phyloP scores from a whole-genome alignment of 1,139 yeast species.

The Petasospora fabianii region DNA sequence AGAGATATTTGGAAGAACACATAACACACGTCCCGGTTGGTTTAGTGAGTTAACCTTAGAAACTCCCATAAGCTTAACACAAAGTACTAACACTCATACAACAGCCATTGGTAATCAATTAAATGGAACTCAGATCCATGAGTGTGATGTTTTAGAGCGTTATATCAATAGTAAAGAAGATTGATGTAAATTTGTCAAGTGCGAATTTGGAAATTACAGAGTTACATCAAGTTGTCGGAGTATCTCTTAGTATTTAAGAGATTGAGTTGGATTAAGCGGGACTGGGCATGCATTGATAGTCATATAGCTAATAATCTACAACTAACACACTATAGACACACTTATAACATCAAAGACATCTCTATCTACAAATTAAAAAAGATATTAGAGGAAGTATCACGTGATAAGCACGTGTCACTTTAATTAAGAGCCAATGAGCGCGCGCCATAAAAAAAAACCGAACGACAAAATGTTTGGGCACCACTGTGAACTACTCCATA shows the following conservation, averaged over 20 bases:
- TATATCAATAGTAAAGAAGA: slow-evolving; percentile 17
- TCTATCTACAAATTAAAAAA: too few species aligned
- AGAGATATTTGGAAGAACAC: slow-evolving; percentile 85
- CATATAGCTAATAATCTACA: too few species aligned
- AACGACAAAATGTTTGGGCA: slow-evolving; percentile 11
- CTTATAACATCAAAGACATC: too few species aligned
- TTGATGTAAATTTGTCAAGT: neutral
- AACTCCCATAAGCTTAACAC: slow-evolving; percentile 12
- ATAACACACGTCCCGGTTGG: slow-evolving; percentile 89
- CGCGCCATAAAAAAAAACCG: slow-evolving; percentile 14
- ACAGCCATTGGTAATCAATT: slow-evolving; percentile 74
- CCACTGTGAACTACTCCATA: too few species aligned
- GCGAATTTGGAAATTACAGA: slow-evolving; percentile 2
- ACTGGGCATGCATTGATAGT: too few species aligned
- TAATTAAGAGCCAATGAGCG: slow-evolving; percentile 15
- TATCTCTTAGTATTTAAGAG: neutral
- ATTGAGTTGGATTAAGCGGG: too few species aligned
- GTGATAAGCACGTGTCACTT: neutral
- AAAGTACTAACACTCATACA: slow-evolving; percentile 6
- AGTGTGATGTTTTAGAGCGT: slow-evolving; percentile 48
- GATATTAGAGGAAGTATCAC: neutral
- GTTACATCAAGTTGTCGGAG: slow-evolving; percentile 8
- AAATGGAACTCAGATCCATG: slow-evolving; percentile 54
- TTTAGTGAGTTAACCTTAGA: slow-evolving; percentile 33
- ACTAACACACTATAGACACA: too few species aligned